phyloP scores from a whole-genome alignment of 768 basidiomycete species.

The Strobilomyces confusus region DNA sequence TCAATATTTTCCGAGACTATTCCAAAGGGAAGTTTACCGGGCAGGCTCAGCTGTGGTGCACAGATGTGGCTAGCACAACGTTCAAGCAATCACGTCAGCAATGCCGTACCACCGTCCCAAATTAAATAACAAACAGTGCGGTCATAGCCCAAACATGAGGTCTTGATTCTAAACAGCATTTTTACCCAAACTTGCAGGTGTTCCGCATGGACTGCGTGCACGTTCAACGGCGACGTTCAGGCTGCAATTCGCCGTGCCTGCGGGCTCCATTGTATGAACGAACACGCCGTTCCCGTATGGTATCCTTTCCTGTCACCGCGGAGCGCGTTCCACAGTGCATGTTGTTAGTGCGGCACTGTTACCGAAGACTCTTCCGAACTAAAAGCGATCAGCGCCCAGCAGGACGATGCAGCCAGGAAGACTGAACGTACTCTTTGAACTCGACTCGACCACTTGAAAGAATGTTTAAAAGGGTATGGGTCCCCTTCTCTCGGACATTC shows the following conservation, averaged over 20 bases:
- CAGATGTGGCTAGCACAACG: too few species aligned
- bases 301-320: background rate
- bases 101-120: background rate
- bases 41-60: too few species aligned
- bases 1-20: background rate
- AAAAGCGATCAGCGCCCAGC: conserved; percentile 10
- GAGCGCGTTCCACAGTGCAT: background rate
- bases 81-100: conserved; percentile 3
- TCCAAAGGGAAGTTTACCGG: background rate
- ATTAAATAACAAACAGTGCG: background rate
- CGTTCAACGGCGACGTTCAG: background rate
- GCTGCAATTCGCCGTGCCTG: background rate
- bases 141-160: conserved; percentile 6
- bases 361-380: background rate
- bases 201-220: background rate
- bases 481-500: background rate
- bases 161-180: background rate
- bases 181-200: background rate
- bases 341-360: conserved; percentile 11
- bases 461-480: conserved; percentile 6
- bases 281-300: background rate
- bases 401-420: background rate
- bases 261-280: background rate
- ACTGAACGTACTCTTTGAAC: background rate
- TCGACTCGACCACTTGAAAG: background rate